Evolutionary conservation across 768 basidiomycete genomes (phyloP).

Genomic region (Mycena indigotica): DNA sequence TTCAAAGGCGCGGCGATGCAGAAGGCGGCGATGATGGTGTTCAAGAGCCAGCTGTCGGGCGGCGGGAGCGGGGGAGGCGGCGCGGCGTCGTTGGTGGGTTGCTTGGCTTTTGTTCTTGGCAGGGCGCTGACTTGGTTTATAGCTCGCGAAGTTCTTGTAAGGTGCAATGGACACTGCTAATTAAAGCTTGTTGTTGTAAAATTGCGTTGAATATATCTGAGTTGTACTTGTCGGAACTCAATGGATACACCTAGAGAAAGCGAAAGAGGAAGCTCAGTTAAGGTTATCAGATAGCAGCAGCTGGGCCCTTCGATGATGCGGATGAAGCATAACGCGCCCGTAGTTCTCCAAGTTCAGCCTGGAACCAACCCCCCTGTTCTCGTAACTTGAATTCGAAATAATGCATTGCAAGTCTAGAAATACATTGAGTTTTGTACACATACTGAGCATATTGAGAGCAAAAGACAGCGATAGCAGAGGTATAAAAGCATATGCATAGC

Average conservation of each 20-base stretch:
- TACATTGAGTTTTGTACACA: neutral
- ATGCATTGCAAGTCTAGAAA: neutral
- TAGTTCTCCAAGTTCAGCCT: no score
- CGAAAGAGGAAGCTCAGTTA: no score
- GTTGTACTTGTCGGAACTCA: no score
- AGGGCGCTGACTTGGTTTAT: neutral
- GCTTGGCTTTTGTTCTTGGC: neutral
- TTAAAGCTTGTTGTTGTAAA: neutral
- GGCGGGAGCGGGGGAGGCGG: constrained; percentile 19
- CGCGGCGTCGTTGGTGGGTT: constrained; percentile 11
- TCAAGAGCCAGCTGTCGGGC: constrained; percentile 18
- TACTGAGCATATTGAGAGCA: constrained; percentile 1
- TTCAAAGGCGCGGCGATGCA: constrained; percentile 17
- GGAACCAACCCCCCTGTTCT: no score
- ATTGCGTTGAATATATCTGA: neutral
- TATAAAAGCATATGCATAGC: constrained; percentile 7
- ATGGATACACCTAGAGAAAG: no score
- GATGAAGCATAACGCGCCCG: no score
- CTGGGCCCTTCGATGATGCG: no score
- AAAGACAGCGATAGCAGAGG: neutral
- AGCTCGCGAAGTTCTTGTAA: constrained; percentile 18
- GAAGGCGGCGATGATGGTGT: constrained; percentile 19
- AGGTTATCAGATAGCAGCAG: no score
- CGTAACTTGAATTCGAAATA: neutral
- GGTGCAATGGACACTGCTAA: constrained; percentile 6